Conservation (phyloP, 2,329 filamentous ascomycete genomes). For the Neodidymelliopsis sp. region DNA sequence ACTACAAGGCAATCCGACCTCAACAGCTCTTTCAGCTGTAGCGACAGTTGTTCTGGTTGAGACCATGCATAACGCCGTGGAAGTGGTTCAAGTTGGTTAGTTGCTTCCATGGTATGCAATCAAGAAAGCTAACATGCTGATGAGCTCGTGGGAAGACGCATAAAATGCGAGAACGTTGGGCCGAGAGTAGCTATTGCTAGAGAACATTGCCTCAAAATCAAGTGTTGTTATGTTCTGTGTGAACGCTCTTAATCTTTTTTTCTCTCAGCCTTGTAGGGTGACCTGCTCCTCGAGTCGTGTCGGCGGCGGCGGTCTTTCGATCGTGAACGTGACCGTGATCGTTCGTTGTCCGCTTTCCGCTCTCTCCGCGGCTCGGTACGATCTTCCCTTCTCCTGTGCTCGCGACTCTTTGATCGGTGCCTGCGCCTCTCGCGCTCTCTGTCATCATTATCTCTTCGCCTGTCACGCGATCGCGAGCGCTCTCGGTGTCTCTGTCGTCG, state of each 20-base stretch:
- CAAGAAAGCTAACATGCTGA: too few species aligned
- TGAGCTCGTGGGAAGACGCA: too few species aligned
- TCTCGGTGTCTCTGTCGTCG: constrained; percentile 39
- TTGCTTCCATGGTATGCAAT: too few species aligned
- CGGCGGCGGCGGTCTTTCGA: constrained; percentile 25
- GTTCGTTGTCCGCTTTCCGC: constrained; percentile 30
- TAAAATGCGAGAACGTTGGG: too few species aligned
- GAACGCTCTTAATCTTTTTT: constrained; percentile 23
- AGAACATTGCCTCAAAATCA: too few species aligned
- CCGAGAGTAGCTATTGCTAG: too few species aligned
- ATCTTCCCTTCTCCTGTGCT: constrained; percentile 35
- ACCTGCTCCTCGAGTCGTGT: constrained; percentile 29
- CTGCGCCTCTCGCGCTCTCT: constrained; percentile 38
- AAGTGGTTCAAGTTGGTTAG: too few species aligned
- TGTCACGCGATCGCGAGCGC: constrained; percentile 41
- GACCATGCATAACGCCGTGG: too few species aligned
- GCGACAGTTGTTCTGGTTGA: neutral
- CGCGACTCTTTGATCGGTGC: constrained; percentile 41
- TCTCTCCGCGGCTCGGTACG: constrained; percentile 32
- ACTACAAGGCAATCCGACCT: neutral
- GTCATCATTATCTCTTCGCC: constrained; percentile 33
- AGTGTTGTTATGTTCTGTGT: too few species aligned
- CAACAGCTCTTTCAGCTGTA: neutral
- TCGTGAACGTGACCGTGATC: constrained; percentile 23
- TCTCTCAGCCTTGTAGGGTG: constrained; percentile 25